Base-by-base conservation (phyloP, 805 yeast genomes). In the Naumovozyma castellii region DNA sequence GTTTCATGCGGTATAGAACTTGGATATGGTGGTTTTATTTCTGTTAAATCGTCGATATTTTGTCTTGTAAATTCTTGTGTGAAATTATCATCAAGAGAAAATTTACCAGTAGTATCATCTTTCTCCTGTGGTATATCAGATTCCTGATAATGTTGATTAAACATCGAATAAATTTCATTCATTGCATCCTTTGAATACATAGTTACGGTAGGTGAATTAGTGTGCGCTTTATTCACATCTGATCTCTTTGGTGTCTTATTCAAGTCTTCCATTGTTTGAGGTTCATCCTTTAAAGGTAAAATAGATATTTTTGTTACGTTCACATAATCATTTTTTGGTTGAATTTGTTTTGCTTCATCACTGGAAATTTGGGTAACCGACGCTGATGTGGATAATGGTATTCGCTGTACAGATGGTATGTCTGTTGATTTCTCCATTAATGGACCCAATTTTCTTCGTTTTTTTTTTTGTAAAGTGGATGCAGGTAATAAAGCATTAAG, bases 121-220 rank as follows among this genome's bases (percentile, higher is more conserved):
- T 51, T 56, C 16, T 51, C 48, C n/a, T 48, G 55, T 3, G 44
- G 34, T 12, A 50, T 22, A 38, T 46, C 30, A 10, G 50, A 46
- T 16, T 48, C 53, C 5, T 52, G 40, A 31, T 50, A 43, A 32
- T 51, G 43, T 37, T 72, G 75, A 51, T 80, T 84, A 56, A 85
- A 83, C 86, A 86, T 83, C 13, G 75, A 71, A 45, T 73, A 66
- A 0, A 86, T 79, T 48, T 85, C 95, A 40, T 76, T 73, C 41
- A 77, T 72, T 2, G 95, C 90, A 50, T 78, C 76, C 37, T 77
- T 76, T 0, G 95, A 81, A 54, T 72, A 80, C 53, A 80, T 63
- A 0, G 96, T 87, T 46, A 82, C 71, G 0, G 95, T 86, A 1
- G 94, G 94, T 0, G 94, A 81, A 12, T 68, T 64, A 3, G 76